phyloP scores from a whole-genome alignment of 1,284 basidiomycete species.

The Papiliotrema nemorosa region DNA sequence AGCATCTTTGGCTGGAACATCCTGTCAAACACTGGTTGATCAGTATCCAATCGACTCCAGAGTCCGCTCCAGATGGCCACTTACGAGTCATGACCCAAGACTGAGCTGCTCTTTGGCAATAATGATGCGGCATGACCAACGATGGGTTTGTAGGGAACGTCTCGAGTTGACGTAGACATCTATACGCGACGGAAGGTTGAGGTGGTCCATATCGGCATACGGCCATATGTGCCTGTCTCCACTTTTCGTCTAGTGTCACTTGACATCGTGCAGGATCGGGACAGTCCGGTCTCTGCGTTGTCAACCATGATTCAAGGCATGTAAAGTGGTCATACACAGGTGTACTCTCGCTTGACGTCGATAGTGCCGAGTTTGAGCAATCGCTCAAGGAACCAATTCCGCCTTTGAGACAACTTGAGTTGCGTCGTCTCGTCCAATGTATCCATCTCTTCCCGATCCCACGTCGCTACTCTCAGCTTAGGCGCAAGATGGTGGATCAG shows the following conservation, averaged over 20 bases:
- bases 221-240: slow-evolving; percentile 79
- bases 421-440: slow-evolving; percentile 73
- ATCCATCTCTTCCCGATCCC: slow-evolving; percentile 67
- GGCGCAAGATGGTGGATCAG: not conserved
- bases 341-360: slow-evolving; percentile 71
- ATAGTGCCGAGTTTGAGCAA: slow-evolving; percentile 85
- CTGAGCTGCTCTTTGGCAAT: slow-evolving; percentile 82
- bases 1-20: slow-evolving; percentile 62
- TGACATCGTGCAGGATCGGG: slow-evolving; percentile 76
- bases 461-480: slow-evolving; percentile 28
- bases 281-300: slow-evolving; percentile 68
- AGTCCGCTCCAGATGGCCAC: too few relatives aligned
- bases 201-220: slow-evolving; percentile 76
- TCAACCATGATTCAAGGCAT: slow-evolving; percentile 8
- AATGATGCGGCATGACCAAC: slow-evolving; percentile 81
- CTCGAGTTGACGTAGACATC: slow-evolving; percentile 29
- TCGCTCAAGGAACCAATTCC: slow-evolving; percentile 91
- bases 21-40: slow-evolving; percentile 72
- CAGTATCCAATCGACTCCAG: slow-evolving; percentile 1
- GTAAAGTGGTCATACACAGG: slow-evolving; percentile 21
- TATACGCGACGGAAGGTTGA: slow-evolving; percentile 29
- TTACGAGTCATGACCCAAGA: slow-evolving; percentile 75
- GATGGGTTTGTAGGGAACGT: slow-evolving; percentile 76
- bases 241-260: slow-evolving; percentile 86
- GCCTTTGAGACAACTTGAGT: slow-evolving; percentile 78